Conservation (phyloP, 2,329 filamentous ascomycete genomes). For the Trichophaea hybrida region DNA sequence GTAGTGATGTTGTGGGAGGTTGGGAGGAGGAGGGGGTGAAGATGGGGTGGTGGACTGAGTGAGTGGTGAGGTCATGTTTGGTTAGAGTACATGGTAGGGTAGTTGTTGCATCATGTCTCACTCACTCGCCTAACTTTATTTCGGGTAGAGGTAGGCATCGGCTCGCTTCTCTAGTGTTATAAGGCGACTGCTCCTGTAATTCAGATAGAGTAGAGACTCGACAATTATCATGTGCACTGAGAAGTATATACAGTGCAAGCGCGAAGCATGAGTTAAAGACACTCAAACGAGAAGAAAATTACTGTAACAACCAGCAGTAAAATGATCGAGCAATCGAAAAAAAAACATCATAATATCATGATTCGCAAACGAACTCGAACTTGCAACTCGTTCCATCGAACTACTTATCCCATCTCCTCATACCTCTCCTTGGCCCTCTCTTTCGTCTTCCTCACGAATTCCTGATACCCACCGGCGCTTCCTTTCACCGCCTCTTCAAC, state of each 20-base stretch:
- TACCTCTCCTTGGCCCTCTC: constrained; percentile 54
- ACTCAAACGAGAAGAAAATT: background rate
- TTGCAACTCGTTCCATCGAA: background rate
- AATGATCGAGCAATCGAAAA: background rate
- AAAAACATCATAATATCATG: background rate
- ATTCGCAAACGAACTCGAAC: background rate
- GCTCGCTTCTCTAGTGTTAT: no score
- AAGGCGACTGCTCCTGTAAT: no score
- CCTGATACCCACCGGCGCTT: constrained; percentile 43
- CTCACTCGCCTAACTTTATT: no score
- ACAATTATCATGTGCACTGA: no score
- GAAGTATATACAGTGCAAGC: no score
- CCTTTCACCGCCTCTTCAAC: constrained; percentile 48
- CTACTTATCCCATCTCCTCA: constrained; percentile 37
- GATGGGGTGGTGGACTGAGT: background rate
- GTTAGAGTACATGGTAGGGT: background rate
- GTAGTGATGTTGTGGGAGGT: background rate
- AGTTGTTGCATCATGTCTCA: no score
- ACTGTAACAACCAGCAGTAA: background rate
- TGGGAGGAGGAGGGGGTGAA: background rate
- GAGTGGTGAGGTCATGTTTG: background rate
- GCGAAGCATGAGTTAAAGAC: no score
- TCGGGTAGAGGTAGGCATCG: no score
- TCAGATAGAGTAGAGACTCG: no score
- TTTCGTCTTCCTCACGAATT: constrained; percentile 50